Evolutionary conservation across 1,284 basidiomycete species (phyloP), one percentile per base, ranked within the genome.

Genomic region (Prillingera fragicola): DNA sequence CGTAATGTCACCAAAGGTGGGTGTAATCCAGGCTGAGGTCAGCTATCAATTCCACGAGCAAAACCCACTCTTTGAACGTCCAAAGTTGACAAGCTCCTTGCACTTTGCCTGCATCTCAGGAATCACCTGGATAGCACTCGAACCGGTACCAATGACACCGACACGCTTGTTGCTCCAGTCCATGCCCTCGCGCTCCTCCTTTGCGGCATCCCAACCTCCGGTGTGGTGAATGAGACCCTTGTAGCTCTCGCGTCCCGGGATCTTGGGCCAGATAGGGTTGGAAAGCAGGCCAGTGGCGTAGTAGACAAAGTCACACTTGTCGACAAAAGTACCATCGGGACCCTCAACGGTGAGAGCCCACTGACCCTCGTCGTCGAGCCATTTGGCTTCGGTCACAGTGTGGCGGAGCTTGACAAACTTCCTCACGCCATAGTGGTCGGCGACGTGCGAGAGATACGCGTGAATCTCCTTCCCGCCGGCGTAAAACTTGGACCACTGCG

Each of bases 231-330:
- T 23, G 29, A 36, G 27, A 9, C 60, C 60, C 47, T 59, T 57
- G 46, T 51, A 63, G 3, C 38, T 38, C 22, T 56, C 46, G 21
- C 57, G 45, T 6, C 56, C 53, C 5, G 54, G 55, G 33, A 63
- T 58, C 36, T 56, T 49, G 21, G 61, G 59, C 65, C 63, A 67
- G 29, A 49, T 54, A 43, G 60, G 62, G 4, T 48, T 43, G 38
- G 44, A 50, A 10, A 47, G 27, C 7, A 47, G 28, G 6, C 63
- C 65, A 5, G 42, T 45, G n/a, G 55, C 59, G 45, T 65, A 64
- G 39, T 56, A 48, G 42, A 65, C 46, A 26, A 64, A 46, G 43
- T 67, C 60, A 25, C 49, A 50, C 3, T 24, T 27, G 42, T 65
- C 63, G 8, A 35, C 44, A 17, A 52, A 32, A 15, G 18, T 33